Conservation (phyloP, 202 grass and related monocot species). For the Saccharum hybrid region DNA sequence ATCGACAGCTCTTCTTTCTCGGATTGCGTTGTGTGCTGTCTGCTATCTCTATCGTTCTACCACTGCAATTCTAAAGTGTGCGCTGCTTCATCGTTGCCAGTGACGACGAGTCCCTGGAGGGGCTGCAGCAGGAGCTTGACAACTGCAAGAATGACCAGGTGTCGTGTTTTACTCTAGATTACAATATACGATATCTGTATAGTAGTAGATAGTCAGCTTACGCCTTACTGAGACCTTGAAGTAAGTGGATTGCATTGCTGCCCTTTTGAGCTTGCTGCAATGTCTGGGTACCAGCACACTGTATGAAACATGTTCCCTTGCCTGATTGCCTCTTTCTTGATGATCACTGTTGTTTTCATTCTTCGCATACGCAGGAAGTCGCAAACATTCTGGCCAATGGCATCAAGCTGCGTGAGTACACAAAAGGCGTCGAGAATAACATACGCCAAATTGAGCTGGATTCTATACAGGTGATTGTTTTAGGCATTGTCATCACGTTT, state of each 20-base stretch:
- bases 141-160: conserved; percentile 90
- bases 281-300: not conserved
- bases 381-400: conserved; percentile 93
- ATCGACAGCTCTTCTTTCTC: not conserved
- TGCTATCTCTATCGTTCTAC: not conserved
- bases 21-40: not conserved
- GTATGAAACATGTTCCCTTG: not conserved
- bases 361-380: conserved; percentile 60
- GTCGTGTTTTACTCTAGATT: conserved; percentile 4
- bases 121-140: conserved; percentile 84
- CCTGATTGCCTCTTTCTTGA: not conserved
- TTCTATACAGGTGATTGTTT: conserved; percentile 80
- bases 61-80: not conserved
- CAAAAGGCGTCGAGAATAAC: conserved; percentile 96
- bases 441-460: conserved; percentile 90
- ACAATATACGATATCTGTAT: not conserved
- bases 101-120: conserved; percentile 83
- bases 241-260: not conserved
- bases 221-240: not conserved
- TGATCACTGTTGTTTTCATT: conserved; percentile 29
- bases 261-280: conserved; percentile 8
- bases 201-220: not conserved
- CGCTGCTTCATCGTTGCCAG: conserved; percentile 44
- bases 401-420: conserved; percentile 93
- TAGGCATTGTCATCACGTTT: conserved; percentile 8